phyloP scores from a whole-genome alignment of 345 rosid genomes.

The Sapria himalayana region DNA sequence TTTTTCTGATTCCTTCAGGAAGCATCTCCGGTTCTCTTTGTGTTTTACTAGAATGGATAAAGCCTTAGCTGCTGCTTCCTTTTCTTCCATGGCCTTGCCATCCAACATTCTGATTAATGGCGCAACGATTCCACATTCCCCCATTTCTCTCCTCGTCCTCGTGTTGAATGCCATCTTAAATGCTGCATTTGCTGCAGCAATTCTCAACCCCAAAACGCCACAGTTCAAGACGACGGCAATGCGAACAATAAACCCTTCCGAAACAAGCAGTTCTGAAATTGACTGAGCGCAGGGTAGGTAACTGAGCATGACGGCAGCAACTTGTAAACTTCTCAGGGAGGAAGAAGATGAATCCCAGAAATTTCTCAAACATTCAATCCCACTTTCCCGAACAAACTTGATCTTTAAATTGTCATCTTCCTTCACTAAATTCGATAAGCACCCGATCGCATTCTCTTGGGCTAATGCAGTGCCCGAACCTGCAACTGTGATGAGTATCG shows the following conservation, averaged over 20 bases:
- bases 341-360: constrained; percentile 57
- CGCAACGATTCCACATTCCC: constrained; percentile 36
- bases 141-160: constrained; percentile 45
- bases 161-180: constrained; percentile 29
- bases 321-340: constrained; percentile 30
- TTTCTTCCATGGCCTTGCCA: constrained; percentile 68
- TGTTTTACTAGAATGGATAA: constrained; percentile 29
- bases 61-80: constrained; percentile 67
- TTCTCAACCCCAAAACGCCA: constrained; percentile 49
- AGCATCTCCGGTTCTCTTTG: constrained; percentile 28
- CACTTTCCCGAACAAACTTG: constrained; percentile 40
- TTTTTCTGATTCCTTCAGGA: constrained; percentile 32
- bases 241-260: constrained; percentile 38
- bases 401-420: constrained; percentile 42
- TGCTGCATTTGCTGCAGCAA: constrained; percentile 52
- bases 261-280: constrained; percentile 40
- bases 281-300: constrained; percentile 32
- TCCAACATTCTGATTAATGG: constrained; percentile 58
- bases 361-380: constrained; percentile 42
- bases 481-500: constrained; percentile 35
- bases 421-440: constrained; percentile 42
- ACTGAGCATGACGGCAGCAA: constrained; percentile 32
- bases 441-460: constrained; percentile 60
- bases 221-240: constrained; percentile 30
- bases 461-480: constrained; percentile 58